A percentile compares a stretch with the other conserved stretches of the same genome.
phyloP scores from a whole-genome alignment of 2,329 filamentous ascomycete species.

The Chrysoporthe deuterocubensis region DNA sequence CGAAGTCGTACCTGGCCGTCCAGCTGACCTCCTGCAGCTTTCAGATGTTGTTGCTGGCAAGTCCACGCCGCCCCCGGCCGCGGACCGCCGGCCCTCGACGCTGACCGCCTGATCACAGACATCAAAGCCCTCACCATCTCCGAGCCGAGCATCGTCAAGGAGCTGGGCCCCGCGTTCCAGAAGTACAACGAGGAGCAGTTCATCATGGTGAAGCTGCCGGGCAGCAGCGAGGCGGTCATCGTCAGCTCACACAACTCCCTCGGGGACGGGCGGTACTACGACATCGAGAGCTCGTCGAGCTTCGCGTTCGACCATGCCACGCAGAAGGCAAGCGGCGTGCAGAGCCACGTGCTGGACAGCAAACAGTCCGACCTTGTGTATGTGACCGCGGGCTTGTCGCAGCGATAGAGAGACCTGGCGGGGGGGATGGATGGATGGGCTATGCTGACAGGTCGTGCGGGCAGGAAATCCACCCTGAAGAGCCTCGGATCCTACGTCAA shows the following conservation, averaged over 20 bases:
- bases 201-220: slow-evolving; percentile 84
- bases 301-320: slow-evolving; percentile 87
- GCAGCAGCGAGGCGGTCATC: slow-evolving; percentile 80
- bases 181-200: slow-evolving; percentile 98
- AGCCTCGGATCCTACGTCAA: slow-evolving; percentile 73
- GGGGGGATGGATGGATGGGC: slow-evolving; percentile 1
- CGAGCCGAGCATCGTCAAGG: slow-evolving; percentile 67
- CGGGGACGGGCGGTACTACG: slow-evolving; percentile 83
- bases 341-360: slow-evolving; percentile 80
- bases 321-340: slow-evolving; percentile 80
- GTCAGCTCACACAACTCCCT: slow-evolving; percentile 86
- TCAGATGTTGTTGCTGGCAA: slow-evolving; percentile 86
- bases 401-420: not conserved
- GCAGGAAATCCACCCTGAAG: slow-evolving; percentile 82
- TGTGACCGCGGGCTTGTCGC: slow-evolving; percentile 37
- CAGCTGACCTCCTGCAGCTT: slow-evolving; percentile 59
- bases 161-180: slow-evolving; percentile 82
- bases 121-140: slow-evolving; percentile 84
- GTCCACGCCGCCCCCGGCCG: not conserved
- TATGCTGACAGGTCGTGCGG: slow-evolving; percentile 17
- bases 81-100: slow-evolving; percentile 4
- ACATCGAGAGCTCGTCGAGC: slow-evolving; percentile 83
- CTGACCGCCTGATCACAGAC: slow-evolving; percentile 56
- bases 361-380: slow-evolving; percentile 80
- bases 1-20: slow-evolving; percentile 20